These are phyloP conservation scores for Phytophthora sp. DNA, from an alignment of 352 stramenopile species.

Conservation along the genomic window DNA sequence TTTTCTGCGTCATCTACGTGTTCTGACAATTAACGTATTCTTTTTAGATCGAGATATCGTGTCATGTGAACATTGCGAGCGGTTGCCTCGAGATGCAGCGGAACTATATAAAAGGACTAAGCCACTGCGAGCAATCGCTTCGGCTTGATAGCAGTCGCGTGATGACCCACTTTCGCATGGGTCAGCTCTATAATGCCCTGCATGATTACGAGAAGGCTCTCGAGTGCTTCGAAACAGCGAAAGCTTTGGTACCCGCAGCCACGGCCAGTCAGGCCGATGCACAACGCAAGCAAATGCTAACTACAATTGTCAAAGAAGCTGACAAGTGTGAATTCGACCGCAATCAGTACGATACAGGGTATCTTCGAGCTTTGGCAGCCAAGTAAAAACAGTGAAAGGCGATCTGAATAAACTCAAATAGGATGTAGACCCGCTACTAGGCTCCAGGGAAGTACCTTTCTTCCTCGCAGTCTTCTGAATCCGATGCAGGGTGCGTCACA, in stretches of 20 bases:
- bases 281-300: constrained; percentile 12
- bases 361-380: constrained; percentile 45
- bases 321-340: constrained; percentile 73
- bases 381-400: constrained; percentile 16
- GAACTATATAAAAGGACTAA: constrained; percentile 40
- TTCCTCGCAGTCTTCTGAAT: constrained; percentile 17
- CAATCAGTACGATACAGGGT: constrained; percentile 60
- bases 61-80: constrained; percentile 69
- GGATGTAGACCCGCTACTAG: not conserved
- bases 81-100: constrained; percentile 72
- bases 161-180: constrained; percentile 57
- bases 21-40: constrained; percentile 7
- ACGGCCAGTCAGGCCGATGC: constrained; percentile 1
- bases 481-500: constrained; percentile 47
- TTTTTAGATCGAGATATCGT: constrained; percentile 51
- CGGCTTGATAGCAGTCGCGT: constrained; percentile 37
- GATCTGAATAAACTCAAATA: constrained; percentile 4
- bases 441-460: not conserved
- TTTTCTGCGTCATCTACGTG: not conserved
- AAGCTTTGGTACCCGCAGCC: constrained; percentile 13
- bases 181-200: constrained; percentile 50
- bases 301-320: constrained; percentile 52
- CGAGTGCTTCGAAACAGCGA: constrained; percentile 31
- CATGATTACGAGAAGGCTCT: constrained; percentile 64
- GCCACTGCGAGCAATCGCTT: constrained; percentile 55